Base-by-base conservation (phyloP, 1,284 basidiomycete species). In the Malassezia cuniculi region DNA sequence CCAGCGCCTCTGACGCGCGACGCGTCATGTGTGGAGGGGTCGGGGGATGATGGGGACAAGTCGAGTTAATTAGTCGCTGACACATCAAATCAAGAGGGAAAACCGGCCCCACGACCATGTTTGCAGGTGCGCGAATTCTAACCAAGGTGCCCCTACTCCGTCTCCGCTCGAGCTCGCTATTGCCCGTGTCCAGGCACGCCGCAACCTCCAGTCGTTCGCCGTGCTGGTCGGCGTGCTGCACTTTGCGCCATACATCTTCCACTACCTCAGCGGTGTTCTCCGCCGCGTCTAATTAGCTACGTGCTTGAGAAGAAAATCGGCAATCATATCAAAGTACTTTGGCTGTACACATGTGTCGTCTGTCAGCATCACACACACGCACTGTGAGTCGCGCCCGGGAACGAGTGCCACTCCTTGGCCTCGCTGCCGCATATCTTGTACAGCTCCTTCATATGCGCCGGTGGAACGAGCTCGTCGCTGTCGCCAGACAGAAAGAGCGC, bases 401-500 rank as follows among this genome's bases (percentile, higher is more conserved):
- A 82, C 47, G 32, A 48, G 41, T 45, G 54, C 37, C 57, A 57
- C 48, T 50, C 71, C 53, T 72, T 74, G 14, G 72, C 69, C 10
- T 78, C 71, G 30, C 60, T 61, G 5, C 37, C 26, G 40, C 68
- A 70, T 6, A 78, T 71, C 47, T 76, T 74, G 74, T 78, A 82
- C 1, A 94, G 71, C 1, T 74, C 73, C 15, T 73, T 72, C 87
- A 95, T 94, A 55, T 94, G 86, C 37, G 75, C 70, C 8, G 75
- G 77, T 2, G 85, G 86, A 0, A 95, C 83, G 10, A 95, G 74
- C 57, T 86, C 80, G 60, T 95, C 90, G 36, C 69, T 70, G 32
- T 71, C 66, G 4, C 89, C 89, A 0, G 69, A 82, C 14, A 95
- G 71, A 74, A 94, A 80, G 17, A 95, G 73, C n/a, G 89, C 78